These are phyloP conservation scores for Boechera divaricarpa DNA, from an alignment of 345 rosid species.

Conservation along the genomic window DNA sequence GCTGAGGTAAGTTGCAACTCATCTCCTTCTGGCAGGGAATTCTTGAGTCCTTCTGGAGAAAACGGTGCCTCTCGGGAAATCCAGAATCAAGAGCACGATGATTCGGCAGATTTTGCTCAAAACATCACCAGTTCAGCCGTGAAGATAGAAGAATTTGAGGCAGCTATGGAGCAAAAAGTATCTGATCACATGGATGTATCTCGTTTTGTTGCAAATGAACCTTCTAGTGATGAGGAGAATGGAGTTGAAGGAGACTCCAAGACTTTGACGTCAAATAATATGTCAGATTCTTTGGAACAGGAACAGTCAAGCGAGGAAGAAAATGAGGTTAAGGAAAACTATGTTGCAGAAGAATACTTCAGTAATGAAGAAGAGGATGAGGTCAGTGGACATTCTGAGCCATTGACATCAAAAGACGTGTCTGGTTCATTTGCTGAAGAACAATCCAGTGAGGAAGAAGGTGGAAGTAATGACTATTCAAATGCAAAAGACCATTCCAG, in stretches of 20 bases:
- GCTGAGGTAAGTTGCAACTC: constrained; percentile 37
- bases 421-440: constrained; percentile 23
- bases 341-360: constrained; percentile 44
- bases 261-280: constrained; percentile 42
- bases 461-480: constrained; percentile 25
- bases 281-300: constrained; percentile 42
- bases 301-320: constrained; percentile 39
- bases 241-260: constrained; percentile 48
- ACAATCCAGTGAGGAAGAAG: constrained; percentile 40
- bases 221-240: constrained; percentile 43
- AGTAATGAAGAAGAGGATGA: constrained; percentile 41
- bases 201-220: constrained; percentile 47
- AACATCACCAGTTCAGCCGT: constrained; percentile 27
- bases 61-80: constrained; percentile 32
- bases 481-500: constrained; percentile 38
- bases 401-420: constrained; percentile 12
- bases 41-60: constrained; percentile 40
- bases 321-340: constrained; percentile 29
- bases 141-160: constrained; percentile 30
- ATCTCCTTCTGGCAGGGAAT: constrained; percentile 45
- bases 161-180: constrained; percentile 24
- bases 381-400: constrained; percentile 29
- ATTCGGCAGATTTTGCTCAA: constrained; percentile 35
- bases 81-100: constrained; percentile 26
- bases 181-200: constrained; percentile 38